Base-by-base conservation (phyloP, 1,284 basidiomycete species). In the Ustilago loliicola region DNA sequence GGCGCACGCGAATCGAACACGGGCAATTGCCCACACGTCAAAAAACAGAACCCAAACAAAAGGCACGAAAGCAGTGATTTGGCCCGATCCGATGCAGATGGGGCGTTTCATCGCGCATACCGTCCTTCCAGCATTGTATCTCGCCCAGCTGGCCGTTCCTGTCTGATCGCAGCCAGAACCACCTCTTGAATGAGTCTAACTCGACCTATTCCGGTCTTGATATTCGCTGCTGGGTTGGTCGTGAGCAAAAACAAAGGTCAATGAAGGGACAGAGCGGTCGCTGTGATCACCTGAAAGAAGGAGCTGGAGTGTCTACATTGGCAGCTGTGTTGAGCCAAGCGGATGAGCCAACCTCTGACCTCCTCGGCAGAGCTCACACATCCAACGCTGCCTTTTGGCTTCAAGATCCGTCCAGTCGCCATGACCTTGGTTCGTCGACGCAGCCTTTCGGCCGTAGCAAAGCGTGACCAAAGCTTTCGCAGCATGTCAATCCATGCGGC, bases 41-140 rank as follows among this genome's bases (percentile, higher is more conserved):
- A 50, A 29, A 50, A 48, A 27, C 38, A 48, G 45, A 48, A 48
- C n/a, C 21, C n/a, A 27, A 48, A 48, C n/a, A 27, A 48, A 48
- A 48, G 23, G n/a, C n/a, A 48, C n/a, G 8, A 21, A 10, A 48
- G 25, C 27, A 27, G 48, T 9, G 48, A 29, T 15, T 50, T 13
- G 27, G 25, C 23, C 48, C 48, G 48, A 45, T 45, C n/a, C 0
- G 42, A 45, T 45, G 42, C 42, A 45, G 19, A 21, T 21, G 19
- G n/a, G 3, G 42, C 42, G 21, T 7, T 23, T 45, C 4, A 45
- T 19, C 38, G 38, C 38, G 11, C 17, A 34, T 11, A 34, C 32
- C 11, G 32, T n/a, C n/a, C n/a, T n/a, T n/a, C n/a, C 32, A 34
- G 32, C 7, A 34, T 11, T 7, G 32, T 34, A 5, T 7, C 32